phyloP scores from a whole-genome alignment of 495 filamentous ascomycete genomes.

The Poronia punctata region DNA sequence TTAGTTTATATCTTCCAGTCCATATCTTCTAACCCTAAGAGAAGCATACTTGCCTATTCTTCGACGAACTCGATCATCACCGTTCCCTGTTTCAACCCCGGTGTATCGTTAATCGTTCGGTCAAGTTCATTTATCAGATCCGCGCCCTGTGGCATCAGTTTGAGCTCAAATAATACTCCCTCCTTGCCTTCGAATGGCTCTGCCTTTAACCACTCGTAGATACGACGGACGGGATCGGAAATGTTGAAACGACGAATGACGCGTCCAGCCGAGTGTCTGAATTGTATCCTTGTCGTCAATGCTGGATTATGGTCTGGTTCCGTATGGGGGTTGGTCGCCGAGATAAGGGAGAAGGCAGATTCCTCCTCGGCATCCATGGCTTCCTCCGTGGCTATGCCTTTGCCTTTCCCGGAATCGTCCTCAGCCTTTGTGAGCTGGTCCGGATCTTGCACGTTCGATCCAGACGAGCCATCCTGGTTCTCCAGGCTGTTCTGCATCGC shows the following conservation, averaged over 20 bases:
- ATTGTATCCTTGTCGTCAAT: conserved; percentile 81
- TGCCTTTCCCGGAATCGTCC: conserved; percentile 55
- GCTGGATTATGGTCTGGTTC: conserved; percentile 66
- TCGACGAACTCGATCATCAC: conserved; percentile 88
- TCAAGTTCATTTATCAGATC: conserved; percentile 73
- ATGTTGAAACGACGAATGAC: conserved; percentile 75
- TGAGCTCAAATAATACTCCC: conserved; percentile 75
- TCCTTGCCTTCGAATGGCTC: conserved; percentile 68
- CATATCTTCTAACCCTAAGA: background rate
- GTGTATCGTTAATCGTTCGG: conserved; percentile 65
- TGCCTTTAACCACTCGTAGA: conserved; percentile 97
- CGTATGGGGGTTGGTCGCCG: conserved; percentile 60
- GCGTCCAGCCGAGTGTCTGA: conserved; percentile 72
- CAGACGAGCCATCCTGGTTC: conserved; percentile 23
- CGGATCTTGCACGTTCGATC: conserved; percentile 55
- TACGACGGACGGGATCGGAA: conserved; percentile 69
- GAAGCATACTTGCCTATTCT: too few species aligned
- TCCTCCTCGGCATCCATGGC: conserved; percentile 12
- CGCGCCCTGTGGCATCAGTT: conserved; percentile 58
- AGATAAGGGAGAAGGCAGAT: conserved; percentile 60
- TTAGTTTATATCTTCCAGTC: background rate
- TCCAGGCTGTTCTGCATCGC: conserved; percentile 81
- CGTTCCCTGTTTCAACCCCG: conserved; percentile 81
- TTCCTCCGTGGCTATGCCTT: conserved; percentile 47
- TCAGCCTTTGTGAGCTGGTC: conserved; percentile 69